phyloP scores from a whole-genome alignment of 371 early-diverging fungal species.

The Lichtheimia ramosa region DNA sequence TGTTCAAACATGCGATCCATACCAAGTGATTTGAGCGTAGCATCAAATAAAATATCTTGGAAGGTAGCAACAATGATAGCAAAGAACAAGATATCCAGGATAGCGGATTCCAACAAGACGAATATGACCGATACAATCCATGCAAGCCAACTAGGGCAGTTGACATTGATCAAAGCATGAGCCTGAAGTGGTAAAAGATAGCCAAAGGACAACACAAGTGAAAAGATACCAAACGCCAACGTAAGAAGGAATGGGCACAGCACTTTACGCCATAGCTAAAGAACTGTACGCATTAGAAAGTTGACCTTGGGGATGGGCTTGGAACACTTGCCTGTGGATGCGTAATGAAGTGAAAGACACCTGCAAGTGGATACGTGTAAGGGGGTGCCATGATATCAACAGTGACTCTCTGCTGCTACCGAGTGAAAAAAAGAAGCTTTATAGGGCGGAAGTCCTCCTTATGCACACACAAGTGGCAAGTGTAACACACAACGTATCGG shows the following conservation, averaged over 20 bases:
- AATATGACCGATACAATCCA: conserved; percentile 58
- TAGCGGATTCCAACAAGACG: conserved; percentile 53
- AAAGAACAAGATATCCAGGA: conserved; percentile 52
- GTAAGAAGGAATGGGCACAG: conserved; percentile 47
- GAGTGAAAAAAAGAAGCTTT: neutral
- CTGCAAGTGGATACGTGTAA: conserved; percentile 51
- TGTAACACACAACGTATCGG: neutral
- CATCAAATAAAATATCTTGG: conserved; percentile 59
- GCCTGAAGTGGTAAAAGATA: conserved; percentile 50
- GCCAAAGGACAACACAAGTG: conserved; percentile 38
- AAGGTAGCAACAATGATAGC: conserved; percentile 53
- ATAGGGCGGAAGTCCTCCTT: neutral
- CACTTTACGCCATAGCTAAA: conserved; percentile 40
- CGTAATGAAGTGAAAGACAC: conserved; percentile 45
- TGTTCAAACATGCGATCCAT: conserved; percentile 49
- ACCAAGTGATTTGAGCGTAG: conserved; percentile 50
- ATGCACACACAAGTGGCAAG: neutral
- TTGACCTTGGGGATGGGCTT: neutral
- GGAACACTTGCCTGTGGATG: conserved; percentile 45
- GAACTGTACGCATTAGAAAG: neutral
- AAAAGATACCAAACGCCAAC: conserved; percentile 34
- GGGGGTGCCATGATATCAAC: conserved; percentile 35
- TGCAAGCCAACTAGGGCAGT: conserved; percentile 58
- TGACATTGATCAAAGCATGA: conserved; percentile 52
- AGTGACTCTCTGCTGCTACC: too few species aligned